A percentile compares a stretch with the other conserved stretches of the same genome.
These are phyloP conservation scores for Wickerhamiella vanderwaltii DNA, from an alignment of 805 yeast species.

Conservation along the genomic window DNA sequence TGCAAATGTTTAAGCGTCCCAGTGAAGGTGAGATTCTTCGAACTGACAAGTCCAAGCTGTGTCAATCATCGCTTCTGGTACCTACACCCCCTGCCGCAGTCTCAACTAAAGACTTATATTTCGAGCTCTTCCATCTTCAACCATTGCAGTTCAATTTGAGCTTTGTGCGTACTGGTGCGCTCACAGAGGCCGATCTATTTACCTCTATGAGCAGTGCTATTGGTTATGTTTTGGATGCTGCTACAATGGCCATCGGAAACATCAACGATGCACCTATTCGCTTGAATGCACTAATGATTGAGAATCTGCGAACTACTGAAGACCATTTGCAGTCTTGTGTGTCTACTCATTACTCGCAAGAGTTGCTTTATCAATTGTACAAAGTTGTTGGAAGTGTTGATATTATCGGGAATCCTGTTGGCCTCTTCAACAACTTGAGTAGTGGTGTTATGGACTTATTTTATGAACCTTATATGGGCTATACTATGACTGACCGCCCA, in stretches of 20 bases:
- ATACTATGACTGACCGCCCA: constrained; percentile 85
- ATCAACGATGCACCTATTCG: constrained; percentile 93
- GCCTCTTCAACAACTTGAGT: constrained; percentile 80
- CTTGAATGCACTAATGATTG: constrained; percentile 74
- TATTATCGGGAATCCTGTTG: constrained; percentile 93
- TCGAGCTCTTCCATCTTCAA: constrained; percentile 84
- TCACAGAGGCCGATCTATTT: constrained; percentile 54
- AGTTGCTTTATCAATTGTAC: constrained; percentile 81
- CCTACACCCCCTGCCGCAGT: constrained; percentile 56
- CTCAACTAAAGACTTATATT: constrained; percentile 65
- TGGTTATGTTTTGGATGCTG: constrained; percentile 57
- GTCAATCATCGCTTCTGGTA: constrained; percentile 49
- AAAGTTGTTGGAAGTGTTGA: constrained; percentile 94
- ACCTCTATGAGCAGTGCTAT: constrained; percentile 1
- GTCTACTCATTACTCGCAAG: constrained; percentile 80
- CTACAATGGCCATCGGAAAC: constrained; percentile 95
- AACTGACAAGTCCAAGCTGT: constrained; percentile 35
- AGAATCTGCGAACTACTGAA: constrained; percentile 77
- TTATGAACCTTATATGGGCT: constrained; percentile 95
- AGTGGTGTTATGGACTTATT: constrained; percentile 95
- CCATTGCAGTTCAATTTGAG: constrained; percentile 83
- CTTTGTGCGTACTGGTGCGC: constrained; percentile 57
- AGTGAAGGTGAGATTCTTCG: constrained; percentile 10
- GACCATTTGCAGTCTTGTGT: constrained; percentile 59
- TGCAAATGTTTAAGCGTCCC: constrained; percentile 49